Base-by-base conservation (phyloP, 1,284 basidiomycete species). In the Leccinum holopus region DNA sequence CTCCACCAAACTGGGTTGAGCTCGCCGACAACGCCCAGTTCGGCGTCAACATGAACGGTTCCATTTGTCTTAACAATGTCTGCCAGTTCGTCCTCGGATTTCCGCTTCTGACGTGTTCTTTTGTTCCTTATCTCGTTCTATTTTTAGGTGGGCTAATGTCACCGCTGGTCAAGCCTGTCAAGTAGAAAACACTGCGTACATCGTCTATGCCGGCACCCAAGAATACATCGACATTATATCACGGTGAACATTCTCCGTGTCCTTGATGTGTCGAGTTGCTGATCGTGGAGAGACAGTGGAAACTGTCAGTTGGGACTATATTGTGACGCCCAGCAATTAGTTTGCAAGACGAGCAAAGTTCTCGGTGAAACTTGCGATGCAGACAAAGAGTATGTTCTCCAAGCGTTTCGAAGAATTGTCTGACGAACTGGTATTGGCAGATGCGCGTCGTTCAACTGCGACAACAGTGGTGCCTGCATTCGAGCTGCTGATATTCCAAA, bases 151-250 rank as follows among this genome's bases (percentile, higher is more conserved):
- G 81, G 87, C 91, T 11, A 91, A 94, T 70, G 84, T 82, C 16
- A 89, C 90, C 0, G 73, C 84, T 5, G 87, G 87, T 5, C 77
- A 83, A 61, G 62, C 77, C n/a, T 95, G 93, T 69, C 76, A 82
- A 1, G 82, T 88, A 25, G 91, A 95, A 72, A 94, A 94, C 74
- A 91, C 86, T 0, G 82, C 84, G 2, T 95, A 91, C 72, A 87
- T 85, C 54, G 88, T 85, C 0, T 92, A 90, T 70, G 81, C 82
- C 1, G 67, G 78, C 3, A 74, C 71, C 57, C 80, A 80, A 2
- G 85, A 88, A 70, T 92, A 87, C 66, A 82, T 88, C 54, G 86
- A 91, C 72, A 87, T 94, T 60, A 86, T 92, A 3, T 93, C 91
- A 59, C 83, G 91, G 84, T 92, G 78, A 32, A 68, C 60, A 33